Base-by-base conservation (phyloP, 176 grass and related monocot genomes). In the Lolium perenne region DNA sequence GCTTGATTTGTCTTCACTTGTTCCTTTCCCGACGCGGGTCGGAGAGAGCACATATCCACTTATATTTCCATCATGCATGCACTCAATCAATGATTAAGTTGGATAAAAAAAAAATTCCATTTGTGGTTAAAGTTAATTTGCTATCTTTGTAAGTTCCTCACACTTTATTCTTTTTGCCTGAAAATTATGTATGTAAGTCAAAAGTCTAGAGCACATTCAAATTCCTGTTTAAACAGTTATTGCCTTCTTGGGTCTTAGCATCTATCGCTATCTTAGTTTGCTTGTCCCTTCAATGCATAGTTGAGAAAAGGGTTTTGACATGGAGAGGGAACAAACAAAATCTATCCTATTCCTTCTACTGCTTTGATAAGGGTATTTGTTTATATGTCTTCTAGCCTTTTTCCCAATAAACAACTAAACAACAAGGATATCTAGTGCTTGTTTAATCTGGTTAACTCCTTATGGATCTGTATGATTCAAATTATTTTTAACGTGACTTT, bases 1-100 rank as follows among this genome's bases (percentile, higher is more conserved):
- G 49, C 55, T 84, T 53, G n/a, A 69, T 84, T 84, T 91, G 51
- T 56, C 43, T 84, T 85, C 61, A 54, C 82, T 81, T 84, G 70
- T 85, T 62, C 61, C 43, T 77, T 82, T 75, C 11, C 63, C 45
- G 20, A 53, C 59, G 57, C 11, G 64, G 55, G 64, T 64, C 13
- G 55, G 74, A 38, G 22, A 74, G 22, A 74, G 55, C 26, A 55
- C 23, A n/a, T 46, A 80, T 74, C 22, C 45, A 74, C 71, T n/a
- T 59, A 43, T 49, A 60, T 74, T 83, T 74, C 22, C 45, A 15
- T 32, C 66, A 57, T 5, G 11, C 14, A 50, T 48, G 48, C 22
- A 85, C 12, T 61, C n/a, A 18, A 54, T 35, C 62, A 74, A 54
- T 81, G 29, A 26, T 74, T 23, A 71, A 71, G 22, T 50, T 64